These are phyloP conservation scores for Penstemon barbatus DNA, from an alignment of 257 asterid genomes.

Conservation along the genomic window DNA sequence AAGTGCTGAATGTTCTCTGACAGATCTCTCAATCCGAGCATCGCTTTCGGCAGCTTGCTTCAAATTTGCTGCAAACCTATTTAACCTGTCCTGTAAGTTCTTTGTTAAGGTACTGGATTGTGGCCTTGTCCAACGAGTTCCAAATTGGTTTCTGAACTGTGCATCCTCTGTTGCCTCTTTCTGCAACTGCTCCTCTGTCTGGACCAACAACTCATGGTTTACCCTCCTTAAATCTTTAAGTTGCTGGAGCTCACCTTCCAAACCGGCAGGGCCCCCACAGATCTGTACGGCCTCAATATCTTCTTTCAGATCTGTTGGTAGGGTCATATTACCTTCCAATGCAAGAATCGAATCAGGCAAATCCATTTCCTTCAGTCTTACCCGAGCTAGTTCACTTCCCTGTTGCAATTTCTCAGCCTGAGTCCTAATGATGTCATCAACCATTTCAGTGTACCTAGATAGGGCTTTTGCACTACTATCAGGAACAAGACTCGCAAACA, in stretches of 20 bases:
- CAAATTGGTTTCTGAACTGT: conserved; percentile 91
- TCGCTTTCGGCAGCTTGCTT: conserved; percentile 98
- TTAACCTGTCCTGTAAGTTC: conserved; percentile 80
- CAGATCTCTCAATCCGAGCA: conserved; percentile 92
- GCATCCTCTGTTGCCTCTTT: conserved; percentile 89
- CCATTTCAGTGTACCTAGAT: conserved; percentile 96
- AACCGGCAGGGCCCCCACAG: conserved; percentile 92
- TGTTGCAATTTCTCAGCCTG: conserved; percentile 98
- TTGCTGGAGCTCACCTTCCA: conserved; percentile 89
- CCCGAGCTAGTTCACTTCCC: conserved; percentile 98
- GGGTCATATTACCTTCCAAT: conserved; percentile 70
- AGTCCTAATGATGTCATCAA: conserved; percentile 82
- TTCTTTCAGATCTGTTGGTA: conserved; percentile 73
- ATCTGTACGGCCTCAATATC: conserved; percentile 92
- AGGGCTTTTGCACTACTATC: conserved; percentile 93
- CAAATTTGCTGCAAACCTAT: conserved; percentile 86
- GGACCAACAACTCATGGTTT: conserved; percentile 83
- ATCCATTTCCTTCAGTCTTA: conserved; percentile 94
- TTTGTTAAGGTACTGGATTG: conserved; percentile 92
- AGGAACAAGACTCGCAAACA: conserved; percentile 96
- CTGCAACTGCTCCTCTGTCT: conserved; percentile 89
- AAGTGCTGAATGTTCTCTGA: conserved; percentile 81
- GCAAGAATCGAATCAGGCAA: conserved; percentile 93
- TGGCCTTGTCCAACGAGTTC: conserved; percentile 93
- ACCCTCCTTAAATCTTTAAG: conserved; percentile 93